Evolutionary conservation across 768 basidiomycete genomes (phyloP), one percentile per base, ranked within the genome.

Genomic region (Auricularia cornea): DNA sequence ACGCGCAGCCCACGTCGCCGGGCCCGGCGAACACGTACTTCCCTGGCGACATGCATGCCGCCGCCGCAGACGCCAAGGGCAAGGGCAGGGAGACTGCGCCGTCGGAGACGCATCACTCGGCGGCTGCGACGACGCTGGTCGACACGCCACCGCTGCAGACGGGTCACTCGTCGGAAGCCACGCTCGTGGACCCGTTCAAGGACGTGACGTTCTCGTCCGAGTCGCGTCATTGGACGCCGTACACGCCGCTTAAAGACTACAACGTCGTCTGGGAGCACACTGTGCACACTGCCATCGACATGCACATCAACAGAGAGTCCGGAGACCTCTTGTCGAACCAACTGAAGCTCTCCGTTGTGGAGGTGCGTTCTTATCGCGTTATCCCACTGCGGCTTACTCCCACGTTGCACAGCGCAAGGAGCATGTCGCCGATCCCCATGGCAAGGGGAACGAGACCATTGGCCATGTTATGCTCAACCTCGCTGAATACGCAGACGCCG

Each of bases 381-480:
- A 3, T 57, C 14, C 38, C 30, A 60, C 18, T 59, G 18, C 62
- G 33, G 31, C 8, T 31, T 35, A 6, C 28, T 30, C 6, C 23
- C 54, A 52, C 20, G 38, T 31, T 59, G 35, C 29, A 35, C 28
- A n/a, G 26, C 60, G 57, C 30, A 59, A 48, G 23, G 48, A 29
- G 14, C 31, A 31, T 56, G 5, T 35, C 28, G 81, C 81, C 51
- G 88, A 87, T 67, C 79, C 81, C 4, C 75, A 81, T 60, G 74
- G 80, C 35, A 38, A 38, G 35, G 10, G 16, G 35, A 38, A 38
- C 0, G 35, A 38, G 35, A 38, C 83, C 6, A 77, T 90, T 2
- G 90, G 90, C 2, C 79, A 78, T 5, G 79, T 91, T 6, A 79
- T 83, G 67, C 78, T 92, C 63, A 87, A 92, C 69, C 78, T 92